phyloP scores from a whole-genome alignment of 176 grass and related monocot species.

The Puya raimondii region DNA sequence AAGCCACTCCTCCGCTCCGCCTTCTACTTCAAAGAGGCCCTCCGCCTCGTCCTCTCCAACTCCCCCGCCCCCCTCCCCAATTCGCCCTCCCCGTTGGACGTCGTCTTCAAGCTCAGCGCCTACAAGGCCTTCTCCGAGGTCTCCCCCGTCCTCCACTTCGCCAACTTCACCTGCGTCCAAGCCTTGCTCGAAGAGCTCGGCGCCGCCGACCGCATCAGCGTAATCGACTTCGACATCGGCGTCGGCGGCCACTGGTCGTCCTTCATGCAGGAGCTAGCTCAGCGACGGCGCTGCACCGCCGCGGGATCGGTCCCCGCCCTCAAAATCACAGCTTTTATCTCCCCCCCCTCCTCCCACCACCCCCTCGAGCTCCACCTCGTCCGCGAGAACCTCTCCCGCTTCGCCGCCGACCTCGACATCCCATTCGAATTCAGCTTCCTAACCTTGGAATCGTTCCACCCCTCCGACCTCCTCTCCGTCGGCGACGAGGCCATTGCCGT shows the following conservation, averaged over 20 bases:
- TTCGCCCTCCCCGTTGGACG: slow-evolving; percentile 32
- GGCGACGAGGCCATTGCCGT: slow-evolving; percentile 57
- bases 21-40: slow-evolving; percentile 30
- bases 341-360: slow-evolving; percentile 40
- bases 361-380: slow-evolving; percentile 64
- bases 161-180: slow-evolving; percentile 44
- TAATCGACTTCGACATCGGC: slow-evolving; percentile 44
- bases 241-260: slow-evolving; percentile 46
- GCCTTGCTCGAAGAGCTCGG: slow-evolving; percentile 42
- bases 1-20: slow-evolving; percentile 41
- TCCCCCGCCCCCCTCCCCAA: not conserved
- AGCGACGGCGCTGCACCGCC: slow-evolving; percentile 18
- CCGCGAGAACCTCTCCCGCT: slow-evolving; percentile 56
- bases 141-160: slow-evolving; percentile 49
- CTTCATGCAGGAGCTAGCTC: slow-evolving; percentile 59
- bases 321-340: slow-evolving; percentile 58
- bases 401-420: slow-evolving; percentile 56
- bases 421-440: slow-evolving; percentile 60
- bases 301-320: slow-evolving; percentile 28
- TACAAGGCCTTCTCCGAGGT: slow-evolving; percentile 51
- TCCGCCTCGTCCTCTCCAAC: slow-evolving; percentile 20
- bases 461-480: slow-evolving; percentile 30
- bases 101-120: slow-evolving; percentile 46
- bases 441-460: slow-evolving; percentile 45
- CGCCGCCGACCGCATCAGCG: slow-evolving; percentile 24